A percentile compares a stretch with the other conserved stretches of the same genome.
phyloP scores from a whole-genome alignment of 164 flowering plant species.

The Vitis labrusca region DNA sequence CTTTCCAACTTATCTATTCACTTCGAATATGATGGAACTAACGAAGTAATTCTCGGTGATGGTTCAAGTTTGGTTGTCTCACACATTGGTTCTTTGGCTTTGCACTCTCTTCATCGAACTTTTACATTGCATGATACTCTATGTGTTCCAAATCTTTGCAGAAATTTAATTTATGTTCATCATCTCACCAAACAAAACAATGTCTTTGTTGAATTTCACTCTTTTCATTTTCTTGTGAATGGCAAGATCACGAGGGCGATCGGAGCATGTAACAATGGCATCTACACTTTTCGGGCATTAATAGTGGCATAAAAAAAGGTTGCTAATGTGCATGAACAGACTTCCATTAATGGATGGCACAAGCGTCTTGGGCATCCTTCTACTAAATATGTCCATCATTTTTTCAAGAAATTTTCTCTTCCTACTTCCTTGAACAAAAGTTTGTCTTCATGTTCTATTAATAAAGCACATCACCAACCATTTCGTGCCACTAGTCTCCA shows the following conservation, averaged over 20 bases:
- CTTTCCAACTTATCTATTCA: not conserved
- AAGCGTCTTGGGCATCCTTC: slow-evolving; percentile 8
- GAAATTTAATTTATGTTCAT: not conserved
- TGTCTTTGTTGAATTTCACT: slow-evolving; percentile 8
- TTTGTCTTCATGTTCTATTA: not conserved
- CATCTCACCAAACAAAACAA: slow-evolving; percentile 3
- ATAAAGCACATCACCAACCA: not conserved
- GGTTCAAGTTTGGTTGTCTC: not conserved
- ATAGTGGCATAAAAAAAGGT: not conserved
- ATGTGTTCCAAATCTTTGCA: not conserved
- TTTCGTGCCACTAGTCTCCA: slow-evolving; percentile 5
- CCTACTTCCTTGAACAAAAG: slow-evolving; percentile 2
- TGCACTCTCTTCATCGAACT: not conserved
- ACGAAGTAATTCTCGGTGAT: slow-evolving; percentile 2
- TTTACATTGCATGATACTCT: not conserved
- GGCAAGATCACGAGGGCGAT: not conserved
- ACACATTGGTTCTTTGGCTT: slow-evolving; percentile 4
- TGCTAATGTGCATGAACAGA: not conserved
- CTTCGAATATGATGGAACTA: slow-evolving; percentile 5
- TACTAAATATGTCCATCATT: not conserved
- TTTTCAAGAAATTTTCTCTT: not conserved
- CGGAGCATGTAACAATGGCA: slow-evolving; percentile 14
- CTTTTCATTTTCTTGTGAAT: slow-evolving; percentile 1
- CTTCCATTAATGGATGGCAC: slow-evolving; percentile 13
- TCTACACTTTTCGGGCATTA: not conserved